Conservation (phyloP, 495 filamentous ascomycete species). For the Podospora anserina region DNA sequence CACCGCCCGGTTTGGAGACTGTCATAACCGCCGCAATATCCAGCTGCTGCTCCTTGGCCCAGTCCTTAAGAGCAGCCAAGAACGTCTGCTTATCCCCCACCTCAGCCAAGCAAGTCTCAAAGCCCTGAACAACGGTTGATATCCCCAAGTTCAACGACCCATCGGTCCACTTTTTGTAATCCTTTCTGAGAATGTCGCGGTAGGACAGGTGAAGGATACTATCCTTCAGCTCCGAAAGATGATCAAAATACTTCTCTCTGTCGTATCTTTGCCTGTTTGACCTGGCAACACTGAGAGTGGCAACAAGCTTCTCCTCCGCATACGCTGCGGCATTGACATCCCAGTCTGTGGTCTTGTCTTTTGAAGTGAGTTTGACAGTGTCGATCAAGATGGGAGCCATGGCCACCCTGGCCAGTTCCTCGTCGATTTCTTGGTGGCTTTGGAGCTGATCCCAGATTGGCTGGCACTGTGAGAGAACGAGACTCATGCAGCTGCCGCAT, state of each 20-base stretch:
- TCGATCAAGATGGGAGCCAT: conserved; percentile 82
- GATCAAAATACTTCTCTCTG: conserved; percentile 56
- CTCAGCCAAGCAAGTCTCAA: conserved; percentile 58
- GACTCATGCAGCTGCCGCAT: conserved; percentile 74
- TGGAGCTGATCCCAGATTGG: conserved; percentile 52
- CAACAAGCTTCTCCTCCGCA: conserved; percentile 48
- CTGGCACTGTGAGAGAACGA: conserved; percentile 64
- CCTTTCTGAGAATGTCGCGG: conserved; percentile 76
- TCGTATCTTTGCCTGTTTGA: conserved; percentile 44
- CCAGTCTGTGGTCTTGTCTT: conserved; percentile 67
- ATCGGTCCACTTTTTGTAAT: conserved; percentile 90
- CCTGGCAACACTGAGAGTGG: background rate
- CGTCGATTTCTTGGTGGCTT: conserved; percentile 32
- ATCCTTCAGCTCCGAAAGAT: conserved; percentile 65
- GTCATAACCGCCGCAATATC: conserved; percentile 78
- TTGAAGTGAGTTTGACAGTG: conserved; percentile 67
- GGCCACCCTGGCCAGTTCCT: conserved; percentile 69
- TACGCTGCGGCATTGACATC: conserved; percentile 65
- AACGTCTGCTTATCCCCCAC: conserved; percentile 40
- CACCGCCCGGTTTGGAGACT: conserved; percentile 51
- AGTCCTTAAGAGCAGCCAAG: conserved; percentile 41
- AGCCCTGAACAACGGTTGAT: conserved; percentile 64
- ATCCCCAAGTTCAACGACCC: conserved; percentile 62
- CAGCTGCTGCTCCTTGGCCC: conserved; percentile 56
- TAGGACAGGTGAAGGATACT: conserved; percentile 65